Percentiles rank a stretch among this genome's conserved stretches.
Evolutionary conservation across 148 eudicot genomes (phyloP).

Genomic region (Silene latifolia): DNA sequence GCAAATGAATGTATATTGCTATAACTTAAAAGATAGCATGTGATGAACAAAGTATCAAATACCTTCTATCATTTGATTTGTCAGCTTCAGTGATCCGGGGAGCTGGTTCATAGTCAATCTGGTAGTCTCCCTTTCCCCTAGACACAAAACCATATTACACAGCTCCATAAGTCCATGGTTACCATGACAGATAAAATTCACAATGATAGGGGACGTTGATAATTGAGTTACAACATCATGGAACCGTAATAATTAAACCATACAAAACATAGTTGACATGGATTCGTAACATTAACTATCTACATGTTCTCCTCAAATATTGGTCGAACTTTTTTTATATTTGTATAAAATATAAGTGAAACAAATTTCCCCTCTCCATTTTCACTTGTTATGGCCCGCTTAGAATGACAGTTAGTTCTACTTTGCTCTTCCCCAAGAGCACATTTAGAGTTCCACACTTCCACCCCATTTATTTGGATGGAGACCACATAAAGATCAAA

Average conservation of each 20-base stretch:
- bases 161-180: background rate
- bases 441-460: too few species aligned
- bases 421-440: too few species aligned
- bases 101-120: slow-evolving; percentile 87
- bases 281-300: background rate
- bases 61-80: slow-evolving; percentile 75
- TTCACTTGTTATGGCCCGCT: too few species aligned
- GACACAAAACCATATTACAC: slow-evolving; percentile 16
- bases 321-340: too few species aligned
- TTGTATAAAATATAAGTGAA: too few species aligned
- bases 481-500: too few species aligned
- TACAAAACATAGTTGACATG: background rate
- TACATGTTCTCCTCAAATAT: too few species aligned
- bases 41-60: slow-evolving; percentile 4
- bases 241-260: background rate
- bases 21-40: background rate
- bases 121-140: slow-evolving; percentile 87
- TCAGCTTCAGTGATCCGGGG: slow-evolving; percentile 91
- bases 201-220: background rate
- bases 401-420: too few species aligned
- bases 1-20: background rate
- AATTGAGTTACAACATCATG: background rate
- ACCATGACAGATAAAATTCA: background rate
- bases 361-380: too few species aligned
- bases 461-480: too few species aligned